Conservation (phyloP, 148 eudicot species). For the Rhododendron ferrugineum region DNA sequence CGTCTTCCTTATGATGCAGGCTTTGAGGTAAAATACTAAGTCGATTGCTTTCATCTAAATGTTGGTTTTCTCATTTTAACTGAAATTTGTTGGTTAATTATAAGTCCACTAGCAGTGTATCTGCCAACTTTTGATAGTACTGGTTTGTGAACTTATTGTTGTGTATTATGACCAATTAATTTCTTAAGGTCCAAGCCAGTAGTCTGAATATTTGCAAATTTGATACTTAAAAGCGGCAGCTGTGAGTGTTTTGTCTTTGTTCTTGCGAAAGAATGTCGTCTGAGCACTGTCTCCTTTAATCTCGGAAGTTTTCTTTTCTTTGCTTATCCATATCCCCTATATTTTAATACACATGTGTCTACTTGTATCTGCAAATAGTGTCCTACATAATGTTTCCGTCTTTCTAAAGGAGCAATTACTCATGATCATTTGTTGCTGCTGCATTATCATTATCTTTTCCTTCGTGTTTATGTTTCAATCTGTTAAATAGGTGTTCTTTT, state of each 20-base stretch:
- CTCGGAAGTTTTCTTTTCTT: not conserved
- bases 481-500: not conserved
- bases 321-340: not conserved
- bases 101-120: not conserved
- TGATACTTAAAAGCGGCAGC: not conserved
- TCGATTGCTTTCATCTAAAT: not conserved
- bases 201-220: conserved; percentile 1
- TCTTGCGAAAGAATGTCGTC: not conserved
- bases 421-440: not conserved
- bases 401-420: not conserved
- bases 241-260: not conserved
- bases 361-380: not conserved
- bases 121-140: not conserved
- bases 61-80: not conserved
- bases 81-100: not conserved
- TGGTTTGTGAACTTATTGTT: not conserved
- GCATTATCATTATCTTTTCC: not conserved
- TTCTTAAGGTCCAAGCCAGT: not conserved
- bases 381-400: not conserved
- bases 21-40: conserved; percentile 57
- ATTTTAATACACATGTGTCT: not conserved
- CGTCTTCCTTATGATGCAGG: conserved; percentile 93
- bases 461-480: not conserved
- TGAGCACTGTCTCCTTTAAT: not conserved
- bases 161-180: not conserved